Base-by-base conservation (phyloP, 2,329 filamentous ascomycete genomes). In the Aspergillus pseudotamarii region DNA sequence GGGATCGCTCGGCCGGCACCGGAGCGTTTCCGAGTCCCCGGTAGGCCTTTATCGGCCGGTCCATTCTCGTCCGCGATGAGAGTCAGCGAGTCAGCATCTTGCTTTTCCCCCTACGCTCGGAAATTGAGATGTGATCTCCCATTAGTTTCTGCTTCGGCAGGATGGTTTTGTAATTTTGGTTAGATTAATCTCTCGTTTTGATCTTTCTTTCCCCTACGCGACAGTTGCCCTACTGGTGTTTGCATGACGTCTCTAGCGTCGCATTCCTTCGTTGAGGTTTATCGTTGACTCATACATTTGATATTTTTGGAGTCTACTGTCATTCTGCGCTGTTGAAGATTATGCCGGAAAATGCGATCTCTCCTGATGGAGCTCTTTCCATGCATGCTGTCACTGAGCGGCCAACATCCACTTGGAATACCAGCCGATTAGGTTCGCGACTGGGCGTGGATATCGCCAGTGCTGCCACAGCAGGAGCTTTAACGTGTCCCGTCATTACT, bases 401-500 rank as follows among this genome's bases (percentile, higher is more conserved):
- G 16, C 46, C 64, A 36, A 34, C 61, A 28, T 59, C 66, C 48
- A 67, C 65, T 78, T 94, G 91, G 91, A 96, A 96, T 76, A 94
- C 91, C 28, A 86, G 87, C 67, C 89, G 91, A 69, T 78, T 96
- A 60, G 85, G 85, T 16, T 76, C 85, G 68, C 85, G 93, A 58
- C 73, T 96, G 14, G 86, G 83, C 50, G 86, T 88, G 19, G 93
- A 97, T 80, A 78, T 86, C 26, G 77, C 86, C 51, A 89, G 90
- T 71, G 93, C 92, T 1, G 84, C 86, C 2, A 85, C 86, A 53
- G 92, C 93, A 12, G 92, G 90, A 2, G 86, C 85, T 8, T 81
- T 95, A 64, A 90, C 97, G 55, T 92, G 93, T 60, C 93, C 94
- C 1, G 75, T 96, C 45, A 94, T 97, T 66, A 91, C 91, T 43